phyloP scores from a whole-genome alignment of 805 yeast genomes.

The Yamadazyma kitorensis region DNA sequence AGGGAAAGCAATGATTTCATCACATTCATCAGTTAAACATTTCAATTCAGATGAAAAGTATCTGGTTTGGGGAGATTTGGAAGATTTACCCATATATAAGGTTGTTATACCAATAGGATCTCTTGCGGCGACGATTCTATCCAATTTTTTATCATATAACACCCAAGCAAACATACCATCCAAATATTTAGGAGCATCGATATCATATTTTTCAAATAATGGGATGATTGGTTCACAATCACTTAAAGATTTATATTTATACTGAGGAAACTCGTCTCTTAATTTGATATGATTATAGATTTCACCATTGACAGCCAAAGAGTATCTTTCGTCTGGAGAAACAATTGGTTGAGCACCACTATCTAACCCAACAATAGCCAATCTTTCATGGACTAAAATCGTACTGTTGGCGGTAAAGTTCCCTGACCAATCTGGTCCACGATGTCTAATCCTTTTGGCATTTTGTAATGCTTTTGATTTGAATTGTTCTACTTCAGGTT shows the following conservation, averaged over 20 bases:
- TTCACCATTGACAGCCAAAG: constrained; percentile 94
- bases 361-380: constrained; percentile 96
- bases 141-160: constrained; percentile 76
- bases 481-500: constrained; percentile 74
- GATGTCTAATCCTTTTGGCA: constrained; percentile 91
- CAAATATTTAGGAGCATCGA: constrained; percentile 86
- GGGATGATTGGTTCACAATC: constrained; percentile 99
- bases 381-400: constrained; percentile 89
- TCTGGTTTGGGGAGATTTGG: constrained; percentile 67
- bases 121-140: constrained; percentile 93
- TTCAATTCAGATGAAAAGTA: constrained; percentile 94
- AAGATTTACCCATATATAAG: constrained; percentile 86
- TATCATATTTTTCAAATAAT: constrained; percentile 77
- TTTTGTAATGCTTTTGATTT: constrained; percentile 86
- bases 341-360: constrained; percentile 98
- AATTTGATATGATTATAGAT: constrained; percentile 93
- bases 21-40: constrained; percentile 93
- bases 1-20: constrained; percentile 88
- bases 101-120: constrained; percentile 98
- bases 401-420: constrained; percentile 76
- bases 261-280: constrained; percentile 71
- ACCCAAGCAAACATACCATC: constrained; percentile 99
- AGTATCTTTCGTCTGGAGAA: constrained; percentile 68
- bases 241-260: constrained; percentile 77
- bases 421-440: constrained; percentile 99